Evolutionary conservation across 2,329 filamentous ascomycete genomes (phyloP).

Genomic region (Penicillium concentricum): DNA sequence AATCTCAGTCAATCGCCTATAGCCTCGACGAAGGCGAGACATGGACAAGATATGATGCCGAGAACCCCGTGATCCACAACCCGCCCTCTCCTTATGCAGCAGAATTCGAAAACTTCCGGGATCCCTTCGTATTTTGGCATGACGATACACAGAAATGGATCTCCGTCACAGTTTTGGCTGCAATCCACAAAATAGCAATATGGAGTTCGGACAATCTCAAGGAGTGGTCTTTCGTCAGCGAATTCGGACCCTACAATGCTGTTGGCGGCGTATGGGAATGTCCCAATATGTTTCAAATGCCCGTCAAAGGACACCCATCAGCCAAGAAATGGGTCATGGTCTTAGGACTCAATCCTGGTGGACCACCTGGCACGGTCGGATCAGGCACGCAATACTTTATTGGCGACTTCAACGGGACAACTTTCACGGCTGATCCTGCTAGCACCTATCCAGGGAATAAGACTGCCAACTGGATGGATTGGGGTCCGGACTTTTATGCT

Average conservation of each 20-base stretch:
- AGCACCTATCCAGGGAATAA: constrained; percentile 14
- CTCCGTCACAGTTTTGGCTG: constrained; percentile 14
- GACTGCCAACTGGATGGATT: constrained; percentile 30
- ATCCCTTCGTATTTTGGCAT: constrained; percentile 57
- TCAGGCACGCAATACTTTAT: constrained; percentile 33
- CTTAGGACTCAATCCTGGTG: constrained; percentile 30
- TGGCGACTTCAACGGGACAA: constrained; percentile 27
- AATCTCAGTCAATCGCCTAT: constrained; percentile 64
- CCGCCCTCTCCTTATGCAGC: constrained; percentile 50
- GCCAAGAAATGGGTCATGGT: constrained; percentile 28
- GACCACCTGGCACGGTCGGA: constrained; percentile 28
- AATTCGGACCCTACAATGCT: constrained; percentile 28
- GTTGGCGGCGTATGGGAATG: constrained; percentile 34
- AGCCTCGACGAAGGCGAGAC: constrained; percentile 61
- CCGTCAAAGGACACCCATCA: constrained; percentile 16
- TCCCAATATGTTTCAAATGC: constrained; percentile 26
- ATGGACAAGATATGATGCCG: constrained; percentile 56
- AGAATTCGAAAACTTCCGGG: constrained; percentile 48
- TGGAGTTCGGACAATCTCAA: constrained; percentile 29
- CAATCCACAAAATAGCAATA: constrained; percentile 24
- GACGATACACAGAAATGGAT: constrained; percentile 23
- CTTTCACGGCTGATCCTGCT: constrained; percentile 22
- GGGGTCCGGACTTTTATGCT: constrained; percentile 33
- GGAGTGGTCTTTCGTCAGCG: constrained; percentile 25
- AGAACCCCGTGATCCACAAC: constrained; percentile 60